Conservation (phyloP, 495 filamentous ascomycete genomes). For the Penicillium canariense region DNA sequence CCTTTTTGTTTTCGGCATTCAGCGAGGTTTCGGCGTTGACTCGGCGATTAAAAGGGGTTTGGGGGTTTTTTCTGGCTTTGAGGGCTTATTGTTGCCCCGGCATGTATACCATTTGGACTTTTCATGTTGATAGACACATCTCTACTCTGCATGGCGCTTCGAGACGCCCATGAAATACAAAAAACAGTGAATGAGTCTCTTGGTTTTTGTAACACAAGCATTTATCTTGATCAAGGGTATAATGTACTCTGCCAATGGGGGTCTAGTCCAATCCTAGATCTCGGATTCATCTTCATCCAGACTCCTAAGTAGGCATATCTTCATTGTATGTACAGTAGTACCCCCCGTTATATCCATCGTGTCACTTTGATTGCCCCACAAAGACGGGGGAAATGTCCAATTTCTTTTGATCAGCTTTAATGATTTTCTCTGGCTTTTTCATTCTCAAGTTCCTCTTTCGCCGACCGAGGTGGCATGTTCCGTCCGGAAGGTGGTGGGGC, state of each 20-base stretch:
- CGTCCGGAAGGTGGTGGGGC: no score
- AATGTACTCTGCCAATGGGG: no score
- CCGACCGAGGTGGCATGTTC: not conserved
- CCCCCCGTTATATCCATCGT: no score
- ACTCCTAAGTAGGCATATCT: no score
- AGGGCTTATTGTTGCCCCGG: not conserved
- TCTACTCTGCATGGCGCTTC: conserved; percentile 33
- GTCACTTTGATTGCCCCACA: no score
- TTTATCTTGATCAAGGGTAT: no score
- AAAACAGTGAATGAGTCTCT: conserved; percentile 26
- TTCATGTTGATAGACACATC: conserved; percentile 35
- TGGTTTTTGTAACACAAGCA: conserved; percentile 4
- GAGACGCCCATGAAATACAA: conserved; percentile 27
- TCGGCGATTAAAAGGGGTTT: conserved; percentile 23
- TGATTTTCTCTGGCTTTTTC: not conserved
- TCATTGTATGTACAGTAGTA: no score
- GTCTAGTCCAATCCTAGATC: no score
- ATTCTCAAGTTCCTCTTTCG: not conserved
- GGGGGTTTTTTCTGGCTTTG: conserved; percentile 8
- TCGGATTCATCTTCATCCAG: no score
- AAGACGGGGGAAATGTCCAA: no score
- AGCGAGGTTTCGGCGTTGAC: conserved; percentile 37
- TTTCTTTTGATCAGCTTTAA: not conserved
- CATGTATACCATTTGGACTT: conserved; percentile 37
- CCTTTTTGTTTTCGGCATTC: conserved; percentile 28